Evolutionary conservation across 1,284 basidiomycete genomes (phyloP).

Genomic region (Tremellales sp.): DNA sequence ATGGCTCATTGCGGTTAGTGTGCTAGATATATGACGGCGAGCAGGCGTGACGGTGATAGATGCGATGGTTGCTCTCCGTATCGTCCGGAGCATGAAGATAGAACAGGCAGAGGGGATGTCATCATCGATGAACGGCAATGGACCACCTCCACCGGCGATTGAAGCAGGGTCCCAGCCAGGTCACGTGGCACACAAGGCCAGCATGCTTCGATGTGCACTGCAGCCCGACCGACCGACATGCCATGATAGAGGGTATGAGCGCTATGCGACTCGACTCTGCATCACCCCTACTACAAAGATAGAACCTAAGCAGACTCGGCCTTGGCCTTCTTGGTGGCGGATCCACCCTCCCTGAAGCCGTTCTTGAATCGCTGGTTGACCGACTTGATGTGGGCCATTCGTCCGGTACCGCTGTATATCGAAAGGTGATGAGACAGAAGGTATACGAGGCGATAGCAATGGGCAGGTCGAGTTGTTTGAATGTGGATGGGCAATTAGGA

Average conservation of each 20-base stretch:
- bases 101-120: not conserved
- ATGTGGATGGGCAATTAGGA: too few relatives aligned
- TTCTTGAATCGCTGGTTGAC: slow-evolving; percentile 96
- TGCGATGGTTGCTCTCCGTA: too few relatives aligned
- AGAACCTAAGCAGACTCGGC: slow-evolving; percentile 33
- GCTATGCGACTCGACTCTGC: not conserved
- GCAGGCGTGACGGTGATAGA: too few relatives aligned
- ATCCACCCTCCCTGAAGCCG: slow-evolving; percentile 78
- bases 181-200: too few relatives aligned
- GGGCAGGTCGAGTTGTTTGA: too few relatives aligned
- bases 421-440: not conserved
- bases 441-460: not conserved
- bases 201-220: too few relatives aligned
- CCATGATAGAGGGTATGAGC: not conserved
- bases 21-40: too few relatives aligned
- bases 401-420: slow-evolving; percentile 72
- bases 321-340: slow-evolving; percentile 53
- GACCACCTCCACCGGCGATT: not conserved
- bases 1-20: not conserved
- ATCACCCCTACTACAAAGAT: not conserved
- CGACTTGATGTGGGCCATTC: slow-evolving; percentile 90
- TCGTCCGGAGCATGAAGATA: too few relatives aligned
- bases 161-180: too few relatives aligned
- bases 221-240: too few relatives aligned
- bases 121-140: not conserved